phyloP scores from a whole-genome alignment of 352 stramenopile genomes.

The Globisporangium okanoganense region DNA sequence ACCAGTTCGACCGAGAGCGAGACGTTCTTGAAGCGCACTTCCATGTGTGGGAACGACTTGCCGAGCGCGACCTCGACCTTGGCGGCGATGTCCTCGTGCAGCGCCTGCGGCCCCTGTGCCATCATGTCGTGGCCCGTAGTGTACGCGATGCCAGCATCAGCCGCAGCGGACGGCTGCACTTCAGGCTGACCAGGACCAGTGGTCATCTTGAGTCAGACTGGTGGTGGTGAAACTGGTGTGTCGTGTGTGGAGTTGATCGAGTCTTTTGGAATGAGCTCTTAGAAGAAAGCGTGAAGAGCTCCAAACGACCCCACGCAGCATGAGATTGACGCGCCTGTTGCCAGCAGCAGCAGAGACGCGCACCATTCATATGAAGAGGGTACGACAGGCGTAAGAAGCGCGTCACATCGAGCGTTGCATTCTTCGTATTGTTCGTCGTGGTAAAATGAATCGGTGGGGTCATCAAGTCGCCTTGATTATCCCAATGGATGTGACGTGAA shows the following conservation, averaged over 20 bases:
- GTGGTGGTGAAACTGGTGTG: not conserved
- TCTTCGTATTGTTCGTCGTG: not conserved
- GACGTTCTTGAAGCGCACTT: conserved; percentile 45
- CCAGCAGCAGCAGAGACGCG: not conserved
- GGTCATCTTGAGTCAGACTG: conserved; percentile 1
- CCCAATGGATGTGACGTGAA: not conserved
- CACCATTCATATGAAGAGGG: not conserved
- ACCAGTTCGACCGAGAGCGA: conserved; percentile 37
- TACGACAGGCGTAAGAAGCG: not conserved
- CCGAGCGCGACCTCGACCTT: conserved; percentile 34
- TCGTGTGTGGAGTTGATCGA: not conserved
- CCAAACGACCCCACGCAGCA: not conserved
- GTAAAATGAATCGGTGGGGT: not conserved
- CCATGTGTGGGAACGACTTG: conserved; percentile 37
- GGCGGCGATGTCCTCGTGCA: conserved; percentile 29
- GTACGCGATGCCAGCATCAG: conserved; percentile 21
- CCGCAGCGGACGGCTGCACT: not conserved
- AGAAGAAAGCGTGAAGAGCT: not conserved
- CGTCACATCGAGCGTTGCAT: not conserved
- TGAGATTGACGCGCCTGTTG: not conserved
- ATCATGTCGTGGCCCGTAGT: conserved; percentile 22
- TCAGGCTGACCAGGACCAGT: conserved; percentile 4
- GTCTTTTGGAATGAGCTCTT: conserved; percentile 4
- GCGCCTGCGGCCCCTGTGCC: conserved; percentile 26
- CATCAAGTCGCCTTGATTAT: no score